These are phyloP conservation scores for Coemansia sp. DNA, from an alignment of 192 early-diverging fungal genomes.

Conservation along the genomic window DNA sequence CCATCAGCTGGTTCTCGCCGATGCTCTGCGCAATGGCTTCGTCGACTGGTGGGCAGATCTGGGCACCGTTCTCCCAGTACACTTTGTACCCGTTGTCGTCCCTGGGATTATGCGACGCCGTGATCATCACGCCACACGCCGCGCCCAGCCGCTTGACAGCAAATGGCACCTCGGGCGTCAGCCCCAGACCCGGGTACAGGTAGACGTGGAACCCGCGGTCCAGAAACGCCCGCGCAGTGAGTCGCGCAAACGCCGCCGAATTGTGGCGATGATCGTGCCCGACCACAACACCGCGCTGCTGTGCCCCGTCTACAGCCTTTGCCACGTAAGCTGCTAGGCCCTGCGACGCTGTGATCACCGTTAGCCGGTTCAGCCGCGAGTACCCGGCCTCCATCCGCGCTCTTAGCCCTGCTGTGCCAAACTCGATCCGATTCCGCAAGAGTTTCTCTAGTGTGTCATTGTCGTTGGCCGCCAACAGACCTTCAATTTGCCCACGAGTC, in stretches of 20 bases:
- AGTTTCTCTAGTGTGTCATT: conserved; percentile 32
- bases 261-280: conserved; percentile 95
- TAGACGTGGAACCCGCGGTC: conserved; percentile 77
- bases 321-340: conserved; percentile 75
- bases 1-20: conserved; percentile 63
- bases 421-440: conserved; percentile 64
- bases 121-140: conserved; percentile 92
- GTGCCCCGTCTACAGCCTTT: conserved; percentile 59
- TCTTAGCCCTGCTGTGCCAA: conserved; percentile 86
- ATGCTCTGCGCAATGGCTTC: conserved; percentile 77
- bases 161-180: conserved; percentile 87
- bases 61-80: conserved; percentile 87
- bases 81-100: conserved; percentile 92
- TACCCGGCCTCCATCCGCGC: conserved; percentile 95
- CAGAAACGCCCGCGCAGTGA: conserved; percentile 84
- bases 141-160: conserved; percentile 72
- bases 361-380: conserved; percentile 89
- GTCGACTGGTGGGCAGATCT: conserved; percentile 91
- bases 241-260: conserved; percentile 76
- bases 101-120: conserved; percentile 94
- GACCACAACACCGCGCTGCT: conserved; percentile 80
- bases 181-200: conserved; percentile 71
- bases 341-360: conserved; percentile 92
- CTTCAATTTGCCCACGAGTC: conserved; percentile 48
- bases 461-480: conserved; percentile 27